Conservation (phyloP, 2,329 filamentous ascomycete species). For the Botryotinia globosa region DNA sequence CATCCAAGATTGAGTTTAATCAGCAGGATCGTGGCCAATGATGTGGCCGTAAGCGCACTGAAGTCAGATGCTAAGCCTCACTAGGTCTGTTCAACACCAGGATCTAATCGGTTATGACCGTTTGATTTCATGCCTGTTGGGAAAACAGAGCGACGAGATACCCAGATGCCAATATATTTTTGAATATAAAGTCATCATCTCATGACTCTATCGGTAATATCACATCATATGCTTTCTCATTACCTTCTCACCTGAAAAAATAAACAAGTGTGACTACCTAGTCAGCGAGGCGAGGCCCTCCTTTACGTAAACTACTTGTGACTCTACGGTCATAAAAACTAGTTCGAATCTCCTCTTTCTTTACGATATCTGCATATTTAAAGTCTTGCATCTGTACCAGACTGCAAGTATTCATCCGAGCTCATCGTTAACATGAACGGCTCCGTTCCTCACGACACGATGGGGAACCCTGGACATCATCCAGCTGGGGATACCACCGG, state of each 20-base stretch:
- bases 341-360: neutral
- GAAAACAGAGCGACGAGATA: neutral
- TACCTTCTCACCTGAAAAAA: neutral
- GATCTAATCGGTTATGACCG: neutral
- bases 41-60: constrained; percentile 7
- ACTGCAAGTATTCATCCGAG: neutral
- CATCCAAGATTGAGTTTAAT: neutral
- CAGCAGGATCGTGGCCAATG: neutral
- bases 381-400: neutral
- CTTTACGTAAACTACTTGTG: neutral
- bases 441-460: neutral
- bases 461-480: neutral
- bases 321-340: neutral
- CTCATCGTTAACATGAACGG: constrained; percentile 6
- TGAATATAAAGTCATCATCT: neutral
- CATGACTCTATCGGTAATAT: constrained; percentile 7
- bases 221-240: neutral
- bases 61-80: constrained; percentile 18
- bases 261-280: neutral
- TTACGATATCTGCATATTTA: neutral
- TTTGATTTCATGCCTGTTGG: neutral
- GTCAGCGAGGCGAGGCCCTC: neutral
- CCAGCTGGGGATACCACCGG: neutral
- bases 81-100: neutral
- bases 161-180: neutral